Conservation (phyloP, 164 flowering plant species). For the Nelumbo lutea region DNA sequence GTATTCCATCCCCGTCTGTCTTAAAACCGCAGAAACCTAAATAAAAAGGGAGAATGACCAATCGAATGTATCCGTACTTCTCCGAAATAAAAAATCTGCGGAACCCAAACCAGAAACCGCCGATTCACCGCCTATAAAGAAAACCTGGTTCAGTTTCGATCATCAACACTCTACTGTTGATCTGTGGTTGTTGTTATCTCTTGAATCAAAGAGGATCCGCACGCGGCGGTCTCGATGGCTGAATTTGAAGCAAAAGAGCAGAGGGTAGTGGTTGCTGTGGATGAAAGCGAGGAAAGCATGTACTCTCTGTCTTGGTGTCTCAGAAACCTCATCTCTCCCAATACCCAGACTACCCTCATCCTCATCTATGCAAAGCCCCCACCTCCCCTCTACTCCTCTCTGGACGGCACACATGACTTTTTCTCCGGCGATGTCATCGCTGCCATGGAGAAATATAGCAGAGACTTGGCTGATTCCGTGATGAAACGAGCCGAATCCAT, state of each 20-base stretch:
- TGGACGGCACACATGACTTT: slow-evolving; percentile 49
- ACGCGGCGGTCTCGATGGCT: neutral
- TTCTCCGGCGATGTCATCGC: slow-evolving; percentile 35
- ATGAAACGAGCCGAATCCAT: slow-evolving; percentile 43
- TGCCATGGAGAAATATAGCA: slow-evolving; percentile 36
- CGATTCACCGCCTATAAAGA: too few relatives aligned
- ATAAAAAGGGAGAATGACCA: too few relatives aligned
- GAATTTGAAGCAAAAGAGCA: slow-evolving; percentile 15
- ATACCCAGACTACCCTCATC: slow-evolving; percentile 32
- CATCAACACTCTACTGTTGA: too few relatives aligned
- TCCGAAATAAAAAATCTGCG: too few relatives aligned
- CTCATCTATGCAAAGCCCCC: slow-evolving; percentile 49
- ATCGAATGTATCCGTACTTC: too few relatives aligned
- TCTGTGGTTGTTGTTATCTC: too few relatives aligned
- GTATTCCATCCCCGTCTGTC: too few relatives aligned
- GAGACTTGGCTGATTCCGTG: slow-evolving; percentile 39
- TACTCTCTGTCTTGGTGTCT: slow-evolving; percentile 60
- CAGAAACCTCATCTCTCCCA: slow-evolving; percentile 27
- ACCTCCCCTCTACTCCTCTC: slow-evolving; percentile 23
- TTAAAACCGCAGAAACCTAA: too few relatives aligned
- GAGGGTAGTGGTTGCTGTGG: slow-evolving; percentile 54
- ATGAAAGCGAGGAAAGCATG: slow-evolving; percentile 56
- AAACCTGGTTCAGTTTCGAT: too few relatives aligned
- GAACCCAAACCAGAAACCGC: too few relatives aligned
- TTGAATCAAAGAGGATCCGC: too few relatives aligned